These are phyloP conservation scores for Penicillium sp. DNA, from an alignment of 2,329 filamentous ascomycete species.

Conservation along the genomic window DNA sequence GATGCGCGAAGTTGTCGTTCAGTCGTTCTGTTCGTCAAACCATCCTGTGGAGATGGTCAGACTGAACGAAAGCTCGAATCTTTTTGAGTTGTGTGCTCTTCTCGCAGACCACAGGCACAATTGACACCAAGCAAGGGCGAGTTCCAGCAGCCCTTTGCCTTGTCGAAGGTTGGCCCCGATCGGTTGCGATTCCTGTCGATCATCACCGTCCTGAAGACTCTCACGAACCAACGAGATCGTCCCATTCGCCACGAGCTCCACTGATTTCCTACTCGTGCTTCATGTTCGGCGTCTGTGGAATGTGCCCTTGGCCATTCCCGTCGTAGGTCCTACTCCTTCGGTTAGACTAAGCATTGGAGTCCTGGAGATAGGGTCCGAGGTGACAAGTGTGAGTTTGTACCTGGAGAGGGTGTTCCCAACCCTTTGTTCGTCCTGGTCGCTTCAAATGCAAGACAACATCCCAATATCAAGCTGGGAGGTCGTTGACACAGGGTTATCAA, in stretches of 20 bases:
- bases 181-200: slow-evolving; percentile 29
- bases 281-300: slow-evolving; percentile 10
- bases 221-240: slow-evolving; percentile 18
- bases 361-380: not conserved
- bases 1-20: not conserved
- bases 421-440: not conserved
- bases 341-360: not conserved
- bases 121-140: slow-evolving; percentile 29
- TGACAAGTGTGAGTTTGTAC: not conserved
- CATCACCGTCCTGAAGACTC: slow-evolving; percentile 8
- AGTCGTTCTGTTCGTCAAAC: not conserved
- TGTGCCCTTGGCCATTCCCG: slow-evolving; percentile 23
- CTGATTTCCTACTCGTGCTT: not conserved
- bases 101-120: not conserved
- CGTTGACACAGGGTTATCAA: not conserved
- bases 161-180: slow-evolving; percentile 11
- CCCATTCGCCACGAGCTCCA: not conserved
- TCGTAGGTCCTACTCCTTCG: slow-evolving; percentile 5
- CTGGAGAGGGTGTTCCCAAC: not conserved
- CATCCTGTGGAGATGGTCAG: not conserved
- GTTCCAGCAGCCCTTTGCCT: not conserved
- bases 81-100: not conserved
- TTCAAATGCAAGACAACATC: not conserved
- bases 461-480: not conserved
- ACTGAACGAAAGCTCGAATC: not conserved